These are phyloP conservation scores for Ganoderma sinense DNA, from an alignment of 1,284 basidiomycete genomes.

Conservation along the genomic window DNA sequence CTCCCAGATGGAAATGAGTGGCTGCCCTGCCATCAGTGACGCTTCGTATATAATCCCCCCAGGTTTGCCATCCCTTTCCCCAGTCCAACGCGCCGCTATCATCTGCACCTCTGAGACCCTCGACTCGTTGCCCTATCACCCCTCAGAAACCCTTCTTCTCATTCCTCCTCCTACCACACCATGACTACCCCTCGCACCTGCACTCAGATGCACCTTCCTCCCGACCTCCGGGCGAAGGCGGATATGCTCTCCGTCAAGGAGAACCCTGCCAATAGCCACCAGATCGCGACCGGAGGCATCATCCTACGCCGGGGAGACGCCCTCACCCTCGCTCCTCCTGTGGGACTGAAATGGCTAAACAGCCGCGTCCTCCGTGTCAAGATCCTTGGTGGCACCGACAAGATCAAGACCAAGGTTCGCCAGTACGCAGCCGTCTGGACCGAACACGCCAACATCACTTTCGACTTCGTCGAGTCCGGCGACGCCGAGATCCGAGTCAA, in stretches of 20 bases:
- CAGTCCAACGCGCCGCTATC: background rate
- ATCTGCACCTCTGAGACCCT: background rate
- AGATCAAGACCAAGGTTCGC: background rate
- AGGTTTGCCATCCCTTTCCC: background rate
- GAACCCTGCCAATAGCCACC: background rate
- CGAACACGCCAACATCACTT: background rate
- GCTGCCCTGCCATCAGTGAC: too few species aligned
- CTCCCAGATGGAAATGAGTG: too few species aligned
- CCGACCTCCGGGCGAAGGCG: background rate
- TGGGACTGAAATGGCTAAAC: background rate
- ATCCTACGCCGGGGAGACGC: background rate
- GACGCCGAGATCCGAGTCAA: background rate
- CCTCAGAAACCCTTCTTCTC: background rate
- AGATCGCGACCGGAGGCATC: background rate
- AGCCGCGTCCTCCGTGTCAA: background rate
- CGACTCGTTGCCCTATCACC: background rate
- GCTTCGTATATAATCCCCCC: background rate
- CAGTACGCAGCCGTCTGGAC: background rate
- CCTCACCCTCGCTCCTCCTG: background rate
- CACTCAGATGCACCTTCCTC: background rate
- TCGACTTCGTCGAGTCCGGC: background rate
- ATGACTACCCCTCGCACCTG: background rate
- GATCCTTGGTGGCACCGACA: background rate
- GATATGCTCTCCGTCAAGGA: background rate
- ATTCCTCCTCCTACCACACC: background rate